phyloP scores from a whole-genome alignment of 306 rosid species.

The Prunus mira region DNA sequence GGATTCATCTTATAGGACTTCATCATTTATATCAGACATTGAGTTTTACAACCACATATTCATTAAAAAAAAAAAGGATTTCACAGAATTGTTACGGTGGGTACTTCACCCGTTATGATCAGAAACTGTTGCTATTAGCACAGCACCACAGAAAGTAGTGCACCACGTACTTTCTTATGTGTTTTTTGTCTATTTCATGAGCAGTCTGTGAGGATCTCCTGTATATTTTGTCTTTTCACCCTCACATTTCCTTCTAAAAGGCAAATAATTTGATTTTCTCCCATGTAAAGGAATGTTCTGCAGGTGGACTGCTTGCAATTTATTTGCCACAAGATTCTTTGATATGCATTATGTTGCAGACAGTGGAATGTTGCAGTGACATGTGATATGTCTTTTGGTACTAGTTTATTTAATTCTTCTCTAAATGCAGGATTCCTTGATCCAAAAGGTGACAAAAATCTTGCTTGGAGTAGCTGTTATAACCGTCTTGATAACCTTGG shows the following conservation, averaged over 20 bases:
- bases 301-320: background rate
- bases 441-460: slow-evolving; percentile 75
- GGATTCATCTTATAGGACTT: background rate
- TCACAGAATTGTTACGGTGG: background rate
- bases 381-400: background rate
- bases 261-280: background rate
- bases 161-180: background rate
- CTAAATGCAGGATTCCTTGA: slow-evolving; percentile 62
- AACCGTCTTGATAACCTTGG: slow-evolving; percentile 55
- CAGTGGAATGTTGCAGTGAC: background rate
- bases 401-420: background rate
- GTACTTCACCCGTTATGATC: background rate
- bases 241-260: background rate
- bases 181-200: background rate
- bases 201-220: background rate
- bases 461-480: slow-evolving; percentile 61
- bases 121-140: background rate
- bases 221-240: background rate
- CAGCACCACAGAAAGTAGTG: background rate
- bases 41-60: background rate
- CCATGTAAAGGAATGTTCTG: background rate
- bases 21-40: background rate
- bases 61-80: background rate
- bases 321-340: background rate
- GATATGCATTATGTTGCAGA: background rate